Base-by-base conservation (phyloP, 1,139 yeast genomes). In the Candida sp. region DNA sequence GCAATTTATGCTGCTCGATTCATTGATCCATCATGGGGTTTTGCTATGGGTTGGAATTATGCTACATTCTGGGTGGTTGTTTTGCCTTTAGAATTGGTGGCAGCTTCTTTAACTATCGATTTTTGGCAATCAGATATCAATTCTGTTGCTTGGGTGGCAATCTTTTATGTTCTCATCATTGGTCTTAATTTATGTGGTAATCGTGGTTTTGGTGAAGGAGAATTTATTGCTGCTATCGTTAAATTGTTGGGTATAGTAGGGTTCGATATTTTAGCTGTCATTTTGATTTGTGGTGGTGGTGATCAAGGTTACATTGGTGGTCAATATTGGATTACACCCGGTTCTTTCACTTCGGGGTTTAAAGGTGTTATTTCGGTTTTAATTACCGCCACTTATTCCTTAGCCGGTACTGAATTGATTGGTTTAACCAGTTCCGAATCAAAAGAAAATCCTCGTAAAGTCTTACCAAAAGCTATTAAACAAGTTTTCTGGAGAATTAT, bases 1-100 rank as follows among this genome's bases (percentile, higher is more conserved):
- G 79, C 81, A 48, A 81, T 82, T 35, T 82, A 79, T 58, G 77
- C 84, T 51, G 75, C 84, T 3, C 70, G 86, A 49, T 84, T 84
- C 51, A 71, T 84, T 32, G 84, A 82, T 54, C 82, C 85, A 2
- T 75, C 88, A 8, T 80, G 86, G 79, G 90, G 89, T 36, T 87
- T 87, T 61, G 83, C 87, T 34, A 77, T 81, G 69, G 88, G 85
- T 39, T 79, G 83, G 79, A 83, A 82, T 62, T 84, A 83, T 59
- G 81, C 82, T 36, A 61, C 83, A 47, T 82, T 80, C 62, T 84
- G 89, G 90, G 71, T 82, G 19, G 75, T 84, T 43, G 82, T 83
- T 37, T 61, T 84, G 49, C 90, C 91, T 2, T 65, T 82, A 49
- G 91, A 85, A 60, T 70, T 84, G 52, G 87, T 83, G 47, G 90